Conservation (phyloP, 352 stramenopile genomes). For the Phytophthora vignae region DNA sequence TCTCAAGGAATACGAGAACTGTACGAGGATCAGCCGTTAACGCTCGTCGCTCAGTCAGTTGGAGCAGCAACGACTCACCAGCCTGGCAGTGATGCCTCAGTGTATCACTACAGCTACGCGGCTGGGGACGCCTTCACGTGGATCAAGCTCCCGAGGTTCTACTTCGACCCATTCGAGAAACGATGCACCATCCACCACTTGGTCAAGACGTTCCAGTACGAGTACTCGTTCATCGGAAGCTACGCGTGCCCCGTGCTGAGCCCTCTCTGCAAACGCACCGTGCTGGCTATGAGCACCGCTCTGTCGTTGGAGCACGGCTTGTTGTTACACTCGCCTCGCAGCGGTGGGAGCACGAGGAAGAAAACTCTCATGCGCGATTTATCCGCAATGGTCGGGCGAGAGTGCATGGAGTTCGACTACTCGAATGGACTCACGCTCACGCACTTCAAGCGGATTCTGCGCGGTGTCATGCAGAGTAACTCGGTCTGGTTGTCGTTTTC, state of each 20-base stretch:
- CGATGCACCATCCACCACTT: slow-evolving; percentile 63
- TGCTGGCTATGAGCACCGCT: slow-evolving; percentile 65
- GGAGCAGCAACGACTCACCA: slow-evolving; percentile 17
- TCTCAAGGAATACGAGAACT: slow-evolving; percentile 53
- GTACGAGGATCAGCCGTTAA: slow-evolving; percentile 46
- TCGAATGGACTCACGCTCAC: slow-evolving; percentile 40
- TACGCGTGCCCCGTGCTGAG: slow-evolving; percentile 57
- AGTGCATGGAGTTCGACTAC: slow-evolving; percentile 52
- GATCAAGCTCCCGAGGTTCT: slow-evolving; percentile 69
- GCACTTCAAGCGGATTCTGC: slow-evolving; percentile 51
- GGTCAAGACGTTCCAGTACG: slow-evolving; percentile 71
- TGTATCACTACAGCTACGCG: slow-evolving; percentile 55
- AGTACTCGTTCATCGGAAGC: slow-evolving; percentile 63
- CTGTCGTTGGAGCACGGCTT: slow-evolving; percentile 61
- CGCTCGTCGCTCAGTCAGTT: slow-evolving; percentile 20
- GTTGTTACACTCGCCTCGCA: slow-evolving; percentile 46
- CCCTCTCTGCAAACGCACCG: slow-evolving; percentile 63
- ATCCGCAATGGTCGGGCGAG: slow-evolving; percentile 51
- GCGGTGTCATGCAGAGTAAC: slow-evolving; percentile 50
- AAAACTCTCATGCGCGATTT: slow-evolving; percentile 54
- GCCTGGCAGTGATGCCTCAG: slow-evolving; percentile 36
- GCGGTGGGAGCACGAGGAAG: slow-evolving; percentile 43
- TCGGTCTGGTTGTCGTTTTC: slow-evolving; percentile 51
- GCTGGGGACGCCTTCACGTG: slow-evolving; percentile 61
- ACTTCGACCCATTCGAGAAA: slow-evolving; percentile 67